Conservation (phyloP, 192 early-diverging fungal genomes). For the Funneliformis geosporum region DNA sequence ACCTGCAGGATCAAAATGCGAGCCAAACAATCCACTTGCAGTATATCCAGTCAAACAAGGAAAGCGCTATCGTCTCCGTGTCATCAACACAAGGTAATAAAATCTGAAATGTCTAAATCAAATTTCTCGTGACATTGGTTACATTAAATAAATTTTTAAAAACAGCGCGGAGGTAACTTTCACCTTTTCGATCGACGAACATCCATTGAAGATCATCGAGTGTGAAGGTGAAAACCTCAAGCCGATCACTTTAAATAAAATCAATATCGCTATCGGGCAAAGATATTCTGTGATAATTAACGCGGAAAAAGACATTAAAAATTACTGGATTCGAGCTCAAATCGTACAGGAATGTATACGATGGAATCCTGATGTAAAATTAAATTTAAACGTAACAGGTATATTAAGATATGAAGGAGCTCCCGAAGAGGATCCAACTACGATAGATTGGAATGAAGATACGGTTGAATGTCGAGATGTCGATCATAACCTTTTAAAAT, state of each 20-base stretch:
- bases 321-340: slow-evolving; percentile 32
- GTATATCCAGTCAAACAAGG: slow-evolving; percentile 34
- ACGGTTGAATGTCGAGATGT: slow-evolving; percentile 34
- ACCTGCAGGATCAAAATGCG: background rate
- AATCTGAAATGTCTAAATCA: background rate
- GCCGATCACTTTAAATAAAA: slow-evolving; percentile 32
- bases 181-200: slow-evolving; percentile 75
- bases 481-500: slow-evolving; percentile 38
- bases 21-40: background rate
- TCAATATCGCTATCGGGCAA: slow-evolving; percentile 44
- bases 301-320: background rate
- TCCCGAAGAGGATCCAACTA: slow-evolving; percentile 18
- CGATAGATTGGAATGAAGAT: slow-evolving; percentile 14
- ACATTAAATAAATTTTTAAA: slow-evolving; percentile 42
- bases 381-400: slow-evolving; percentile 21
- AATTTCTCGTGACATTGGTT: background rate
- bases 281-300: slow-evolving; percentile 31
- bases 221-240: slow-evolving; percentile 63
- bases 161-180: slow-evolving; percentile 46
- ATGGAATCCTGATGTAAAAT: slow-evolving; percentile 29
- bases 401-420: background rate
- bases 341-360: background rate
- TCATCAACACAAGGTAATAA: slow-evolving; percentile 66
- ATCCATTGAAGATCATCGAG: slow-evolving; percentile 73
- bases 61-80: slow-evolving; percentile 75